Base-by-base conservation (phyloP, 768 basidiomycete species). In the Cystofilobasidium ferigula region DNA sequence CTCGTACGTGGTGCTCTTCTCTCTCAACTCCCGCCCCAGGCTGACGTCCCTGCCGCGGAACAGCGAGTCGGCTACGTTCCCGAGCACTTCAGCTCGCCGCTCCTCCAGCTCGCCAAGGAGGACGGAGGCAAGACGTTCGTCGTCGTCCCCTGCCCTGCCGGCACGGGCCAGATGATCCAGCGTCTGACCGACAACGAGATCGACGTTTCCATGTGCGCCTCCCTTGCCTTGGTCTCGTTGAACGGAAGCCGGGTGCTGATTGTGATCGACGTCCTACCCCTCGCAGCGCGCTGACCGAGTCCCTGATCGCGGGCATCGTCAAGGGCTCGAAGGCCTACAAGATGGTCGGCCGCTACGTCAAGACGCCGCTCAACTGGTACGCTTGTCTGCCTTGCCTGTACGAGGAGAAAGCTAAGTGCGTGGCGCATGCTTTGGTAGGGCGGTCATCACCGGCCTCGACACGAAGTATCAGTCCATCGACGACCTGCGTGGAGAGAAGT, bases 321-420 rank as follows among this genome's bases (percentile, higher is more conserved):
- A 92, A 91, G 63, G 89, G 91, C 1, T 87, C 87, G 0, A 81
- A 82, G 61, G 83, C 86, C 9, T 99, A 95, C 77, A 67, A 67
- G 75, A 85, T 97, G 22, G 85, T 94, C 4, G 92, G 94, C 9
- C 88, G 88, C 72, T 97, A 89, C 74, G 92, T 97, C 56, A 83
- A 82, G 0, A 88, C 89, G 5, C 88, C 92, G 1, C 78, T 97
- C 48, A 86, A 89, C 78, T 97, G 90, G 92, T 85, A 69, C 58
- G 78, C 43, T 48, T 26, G 12, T 56, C 62, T 56, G 24, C 35
- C 32, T 24, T 43, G 59, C n/a, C 58, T 36, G 42, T 48, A 4
- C 18, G 57, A 30, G 47, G 16, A 24, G 42, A n/a, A 2, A 6
- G 32, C 61, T 36, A 2, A 16, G 9, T 53, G 26, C 43, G 0